phyloP scores from a whole-genome alignment of 148 eudicot genomes.

The Rhododendron griersonianum region DNA sequence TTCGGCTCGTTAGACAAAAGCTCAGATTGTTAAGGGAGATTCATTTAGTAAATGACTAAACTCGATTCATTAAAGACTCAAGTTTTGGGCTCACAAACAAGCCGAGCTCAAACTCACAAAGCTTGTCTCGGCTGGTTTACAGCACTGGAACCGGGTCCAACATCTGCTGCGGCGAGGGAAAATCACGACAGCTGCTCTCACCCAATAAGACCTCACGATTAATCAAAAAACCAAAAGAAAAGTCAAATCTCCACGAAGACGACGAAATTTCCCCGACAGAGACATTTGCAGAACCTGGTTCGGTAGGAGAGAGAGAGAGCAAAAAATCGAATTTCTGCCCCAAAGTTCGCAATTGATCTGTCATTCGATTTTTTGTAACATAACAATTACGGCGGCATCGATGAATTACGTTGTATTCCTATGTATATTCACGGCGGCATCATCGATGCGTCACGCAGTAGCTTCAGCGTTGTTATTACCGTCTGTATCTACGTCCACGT shows the following conservation, averaged over 20 bases:
- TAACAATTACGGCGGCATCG: neutral
- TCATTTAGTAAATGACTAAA: too few species aligned
- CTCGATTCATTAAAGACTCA: too few species aligned
- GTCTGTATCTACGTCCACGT: neutral
- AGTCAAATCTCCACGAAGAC: neutral
- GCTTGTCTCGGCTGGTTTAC: too few species aligned
- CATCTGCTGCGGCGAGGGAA: neutral
- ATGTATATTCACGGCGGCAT: slow-evolving; percentile 10
- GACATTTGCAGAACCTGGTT: neutral
- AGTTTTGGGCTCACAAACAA: too few species aligned
- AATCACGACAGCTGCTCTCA: neutral
- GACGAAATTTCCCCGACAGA: neutral
- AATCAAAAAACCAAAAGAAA: neutral
- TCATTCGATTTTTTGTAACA: neutral
- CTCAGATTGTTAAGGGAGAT: too few species aligned
- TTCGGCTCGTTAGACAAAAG: too few species aligned
- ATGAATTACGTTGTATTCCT: slow-evolving; percentile 5
- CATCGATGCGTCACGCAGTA: neutral
- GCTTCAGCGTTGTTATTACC: neutral
- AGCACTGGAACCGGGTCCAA: too few species aligned
- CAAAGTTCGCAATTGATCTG: neutral
- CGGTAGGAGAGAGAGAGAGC: neutral
- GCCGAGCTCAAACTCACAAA: too few species aligned
- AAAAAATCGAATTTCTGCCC: neutral
- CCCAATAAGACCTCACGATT: neutral